Evolutionary conservation across 23 red algal genomes (phyloP).

Genomic region (Agarophyton chilense): DNA sequence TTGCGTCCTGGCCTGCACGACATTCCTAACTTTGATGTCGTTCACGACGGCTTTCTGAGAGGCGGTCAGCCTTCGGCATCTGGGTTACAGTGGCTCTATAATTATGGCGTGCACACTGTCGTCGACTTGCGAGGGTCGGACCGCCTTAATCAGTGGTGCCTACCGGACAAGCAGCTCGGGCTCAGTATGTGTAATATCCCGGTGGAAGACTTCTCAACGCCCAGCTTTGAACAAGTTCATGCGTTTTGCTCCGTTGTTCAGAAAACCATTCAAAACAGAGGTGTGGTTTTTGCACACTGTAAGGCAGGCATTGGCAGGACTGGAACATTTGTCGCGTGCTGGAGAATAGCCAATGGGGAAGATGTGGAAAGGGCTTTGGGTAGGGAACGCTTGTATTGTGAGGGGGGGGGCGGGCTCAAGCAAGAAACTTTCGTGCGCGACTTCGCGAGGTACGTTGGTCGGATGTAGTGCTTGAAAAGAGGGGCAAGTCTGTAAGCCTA

Average conservation of each 20-base stretch:
- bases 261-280: background rate
- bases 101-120: conserved; percentile 72
- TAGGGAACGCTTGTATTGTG: conserved; percentile 70
- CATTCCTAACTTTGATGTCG: conserved; percentile 88
- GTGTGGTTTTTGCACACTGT: conserved; percentile 69
- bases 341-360: conserved; percentile 77
- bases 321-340: conserved; percentile 82
- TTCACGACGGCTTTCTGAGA: conserved; percentile 45
- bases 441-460: conserved; percentile 35
- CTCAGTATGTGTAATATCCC: conserved; percentile 56
- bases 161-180: background rate
- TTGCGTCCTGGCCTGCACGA: conserved; percentile 69
- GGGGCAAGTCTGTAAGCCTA: background rate
- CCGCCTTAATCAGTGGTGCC: conserved; percentile 79
- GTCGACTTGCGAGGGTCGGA: conserved; percentile 87
- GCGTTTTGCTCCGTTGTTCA: conserved; percentile 40
- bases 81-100: conserved; percentile 70
- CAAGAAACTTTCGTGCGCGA: conserved; percentile 84
- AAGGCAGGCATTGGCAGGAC: conserved; percentile 90
- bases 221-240: conserved; percentile 72
- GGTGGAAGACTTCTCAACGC: conserved; percentile 78
- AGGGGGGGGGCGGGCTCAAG: conserved; percentile 67
- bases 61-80: conserved; percentile 73
- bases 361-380: conserved; percentile 63
- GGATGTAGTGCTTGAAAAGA: background rate